Base-by-base conservation (phyloP, 1,284 basidiomycete species). In the Austroboletus novae-zelandiae region DNA sequence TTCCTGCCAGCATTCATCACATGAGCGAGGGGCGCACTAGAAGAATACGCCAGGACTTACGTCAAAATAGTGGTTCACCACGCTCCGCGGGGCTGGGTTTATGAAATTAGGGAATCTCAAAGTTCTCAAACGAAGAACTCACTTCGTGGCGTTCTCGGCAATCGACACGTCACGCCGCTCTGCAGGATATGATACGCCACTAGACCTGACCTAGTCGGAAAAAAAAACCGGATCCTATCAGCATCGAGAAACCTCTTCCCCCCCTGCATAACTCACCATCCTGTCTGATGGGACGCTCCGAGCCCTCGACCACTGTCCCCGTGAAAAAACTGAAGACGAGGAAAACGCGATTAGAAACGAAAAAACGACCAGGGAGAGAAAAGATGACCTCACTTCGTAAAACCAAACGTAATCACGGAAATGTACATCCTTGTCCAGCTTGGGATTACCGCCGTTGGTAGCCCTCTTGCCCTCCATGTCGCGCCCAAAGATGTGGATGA, bases 341-440 rank as follows among this genome's bases (percentile, higher is more conserved):
- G 20, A 36, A 15, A 3, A 3, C 34, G 34, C 34, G 34, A 14
- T 8, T 7, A n/a, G 14, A 13, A n/a, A 11, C 3, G 34, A 8
- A n/a, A n/a, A n/a, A n/a, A 23, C 20, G 20, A 23, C 5, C 20
- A 23, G 34, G 11, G 7, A 36, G n/a, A n/a, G 1, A 13, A 23
- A 20, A 46, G 27, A 9, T 25, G 32, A 25, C 53, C 48, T 47
- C 48, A 91, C 90, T 72, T 96, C 95, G 68, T 94, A 89, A 77
- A 98, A 98, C 79, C 87, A 91, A 40, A 97, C 85, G 66, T 98
- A 96, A 69, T 98, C 94, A 42, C 92, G 80, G 81, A 98, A 98
- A 74, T 98, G 80, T n/a, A 94, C 93, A 69, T 98, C 96, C 52
- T 80, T 77, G 71, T 98, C 91, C 57, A 98, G 73, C 70, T 89